phyloP scores from a whole-genome alignment of 1,284 basidiomycete species.

The Marasmius tenuissimus region DNA sequence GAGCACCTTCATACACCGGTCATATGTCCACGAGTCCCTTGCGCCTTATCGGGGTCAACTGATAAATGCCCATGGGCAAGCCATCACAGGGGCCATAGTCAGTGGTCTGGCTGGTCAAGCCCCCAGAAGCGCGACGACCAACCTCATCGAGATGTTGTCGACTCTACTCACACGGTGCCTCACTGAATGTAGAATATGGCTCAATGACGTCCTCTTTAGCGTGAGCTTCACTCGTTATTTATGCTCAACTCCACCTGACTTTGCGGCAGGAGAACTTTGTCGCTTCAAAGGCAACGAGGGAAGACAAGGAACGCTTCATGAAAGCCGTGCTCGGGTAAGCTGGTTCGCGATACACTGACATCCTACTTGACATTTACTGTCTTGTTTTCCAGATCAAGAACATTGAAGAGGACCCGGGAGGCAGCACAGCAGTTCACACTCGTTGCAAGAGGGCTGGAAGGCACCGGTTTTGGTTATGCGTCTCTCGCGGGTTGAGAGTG shows the following conservation, averaged over 20 bases:
- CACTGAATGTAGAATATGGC: constrained; percentile 63
- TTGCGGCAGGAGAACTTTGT: constrained; percentile 57
- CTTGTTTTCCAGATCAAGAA: constrained; percentile 47
- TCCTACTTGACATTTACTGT: constrained; percentile 1
- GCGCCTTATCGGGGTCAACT: constrained; percentile 30
- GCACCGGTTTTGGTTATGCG: constrained; percentile 72
- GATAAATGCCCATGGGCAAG: constrained; percentile 61
- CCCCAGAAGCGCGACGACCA: constrained; percentile 80
- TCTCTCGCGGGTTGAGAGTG: constrained; percentile 19
- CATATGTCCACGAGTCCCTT: constrained; percentile 51
- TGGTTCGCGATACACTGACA: background rate
- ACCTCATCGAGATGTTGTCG: constrained; percentile 79
- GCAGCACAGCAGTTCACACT: constrained; percentile 78
- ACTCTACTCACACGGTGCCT: constrained; percentile 59
- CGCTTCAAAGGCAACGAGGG: constrained; percentile 59
- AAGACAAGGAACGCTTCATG: constrained; percentile 78
- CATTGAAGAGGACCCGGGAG: constrained; percentile 65
- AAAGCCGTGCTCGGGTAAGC: constrained; percentile 70
- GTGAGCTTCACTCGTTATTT: constrained; percentile 40
- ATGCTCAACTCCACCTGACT: background rate
- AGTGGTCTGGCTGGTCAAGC: constrained; percentile 79
- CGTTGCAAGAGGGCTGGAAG: constrained; percentile 73
- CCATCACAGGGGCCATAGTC: constrained; percentile 71
- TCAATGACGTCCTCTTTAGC: constrained; percentile 66
- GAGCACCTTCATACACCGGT: constrained; percentile 64